Evolutionary conservation across 1,284 basidiomycete genomes (phyloP).

Genomic region (Trametes sp.): DNA sequence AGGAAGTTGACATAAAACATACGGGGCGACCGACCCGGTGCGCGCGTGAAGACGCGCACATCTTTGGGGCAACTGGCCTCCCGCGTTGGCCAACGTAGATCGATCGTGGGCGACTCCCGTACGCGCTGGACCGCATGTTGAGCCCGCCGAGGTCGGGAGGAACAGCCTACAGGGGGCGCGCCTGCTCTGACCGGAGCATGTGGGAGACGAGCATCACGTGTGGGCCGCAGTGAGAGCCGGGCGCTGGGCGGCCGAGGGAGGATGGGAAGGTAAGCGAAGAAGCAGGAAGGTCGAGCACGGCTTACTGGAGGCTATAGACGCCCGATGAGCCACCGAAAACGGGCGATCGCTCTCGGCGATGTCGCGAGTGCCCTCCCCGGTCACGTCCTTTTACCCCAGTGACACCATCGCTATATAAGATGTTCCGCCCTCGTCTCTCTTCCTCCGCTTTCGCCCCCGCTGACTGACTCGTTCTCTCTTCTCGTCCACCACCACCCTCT

Average conservation of each 20-base stretch:
- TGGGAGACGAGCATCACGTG: conserved; percentile 24
- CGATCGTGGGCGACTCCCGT: conserved; percentile 6
- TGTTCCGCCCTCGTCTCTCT: conserved; percentile 1
- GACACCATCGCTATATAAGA: conserved; percentile 29
- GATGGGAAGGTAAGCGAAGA: conserved; percentile 20
- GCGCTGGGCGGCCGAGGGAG: background rate
- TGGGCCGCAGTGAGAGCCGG: conserved; percentile 18
- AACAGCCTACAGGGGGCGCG: conserved; percentile 15
- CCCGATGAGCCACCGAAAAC: conserved; percentile 18
- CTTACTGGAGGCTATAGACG: conserved; percentile 19
- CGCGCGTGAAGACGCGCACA: background rate
- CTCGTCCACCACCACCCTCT: background rate
- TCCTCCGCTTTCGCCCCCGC: conserved; percentile 10
- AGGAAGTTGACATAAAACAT: conserved; percentile 15
- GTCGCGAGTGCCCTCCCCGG: conserved; percentile 21
- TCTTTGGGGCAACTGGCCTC: background rate
- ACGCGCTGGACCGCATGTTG: conserved; percentile 5
- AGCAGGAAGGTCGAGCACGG: conserved; percentile 22
- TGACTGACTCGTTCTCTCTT: background rate
- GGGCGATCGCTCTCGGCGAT: conserved; percentile 28
- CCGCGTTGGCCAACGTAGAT: conserved; percentile 1
- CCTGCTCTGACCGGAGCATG: conserved; percentile 23
- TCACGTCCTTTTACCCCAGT: conserved; percentile 22
- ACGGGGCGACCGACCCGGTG: conserved; percentile 7
- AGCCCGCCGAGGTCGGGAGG: too few species aligned